A percentile compares a stretch with the other conserved stretches of the same genome.
Evolutionary conservation across 208 protist genomes (phyloP).

Genomic region (Trypanosomatidae sp.): DNA sequence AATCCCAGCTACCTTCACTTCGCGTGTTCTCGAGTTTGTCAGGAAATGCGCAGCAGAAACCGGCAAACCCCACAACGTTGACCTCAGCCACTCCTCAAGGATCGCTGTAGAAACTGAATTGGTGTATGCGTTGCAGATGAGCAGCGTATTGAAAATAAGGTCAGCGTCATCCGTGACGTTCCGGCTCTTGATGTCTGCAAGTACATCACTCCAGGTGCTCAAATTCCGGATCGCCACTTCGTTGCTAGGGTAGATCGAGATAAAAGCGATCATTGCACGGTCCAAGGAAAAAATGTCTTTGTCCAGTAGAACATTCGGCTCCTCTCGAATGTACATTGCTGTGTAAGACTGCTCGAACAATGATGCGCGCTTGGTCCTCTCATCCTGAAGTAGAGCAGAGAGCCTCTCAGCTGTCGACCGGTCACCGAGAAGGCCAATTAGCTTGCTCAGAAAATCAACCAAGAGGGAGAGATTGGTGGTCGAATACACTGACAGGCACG

Average conservation of each 20-base stretch:
- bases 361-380: slow-evolving; percentile 36
- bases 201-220: slow-evolving; percentile 48
- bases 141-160: slow-evolving; percentile 54
- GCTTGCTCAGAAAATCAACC: slow-evolving; percentile 47
- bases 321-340: slow-evolving; percentile 47
- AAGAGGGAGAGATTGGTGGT: slow-evolving; percentile 71
- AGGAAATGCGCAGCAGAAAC: slow-evolving; percentile 47
- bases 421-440: slow-evolving; percentile 27
- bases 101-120: slow-evolving; percentile 40
- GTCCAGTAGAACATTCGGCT: slow-evolving; percentile 65
- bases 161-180: slow-evolving; percentile 60
- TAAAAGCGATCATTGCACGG: slow-evolving; percentile 52
- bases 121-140: slow-evolving; percentile 59
- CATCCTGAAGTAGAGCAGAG: slow-evolving; percentile 36
- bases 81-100: slow-evolving; percentile 43
- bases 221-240: slow-evolving; percentile 44
- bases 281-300: slow-evolving; percentile 88
- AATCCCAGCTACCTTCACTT: slow-evolving; percentile 42
- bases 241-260: slow-evolving; percentile 44
- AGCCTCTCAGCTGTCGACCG: slow-evolving; percentile 28
- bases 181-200: slow-evolving; percentile 56
- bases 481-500: slow-evolving; percentile 74
- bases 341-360: slow-evolving; percentile 75
- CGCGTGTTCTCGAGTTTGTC: slow-evolving; percentile 18
- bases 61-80: slow-evolving; percentile 43